phyloP scores from a whole-genome alignment of 805 yeast genomes.

The Debaryomyces prosopidis region DNA sequence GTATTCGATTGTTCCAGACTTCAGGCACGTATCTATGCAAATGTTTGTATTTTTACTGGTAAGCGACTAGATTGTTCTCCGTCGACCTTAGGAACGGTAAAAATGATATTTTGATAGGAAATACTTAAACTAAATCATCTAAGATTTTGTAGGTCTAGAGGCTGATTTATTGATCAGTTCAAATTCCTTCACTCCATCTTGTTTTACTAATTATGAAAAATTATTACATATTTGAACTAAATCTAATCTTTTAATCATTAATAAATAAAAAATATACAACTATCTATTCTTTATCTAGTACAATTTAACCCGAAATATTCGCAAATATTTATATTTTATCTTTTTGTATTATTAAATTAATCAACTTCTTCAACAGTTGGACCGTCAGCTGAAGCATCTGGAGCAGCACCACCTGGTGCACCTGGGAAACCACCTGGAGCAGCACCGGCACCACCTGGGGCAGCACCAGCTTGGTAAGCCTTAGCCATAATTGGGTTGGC shows the following conservation, averaged over 20 bases:
- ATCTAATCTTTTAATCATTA: constrained; percentile 1
- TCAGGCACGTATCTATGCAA: no score
- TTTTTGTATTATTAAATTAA: constrained; percentile 18
- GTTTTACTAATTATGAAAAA: no score
- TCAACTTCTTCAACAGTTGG: constrained; percentile 58
- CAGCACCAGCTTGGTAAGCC: constrained; percentile 89
- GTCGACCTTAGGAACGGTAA: no score
- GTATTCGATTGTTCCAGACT: no score
- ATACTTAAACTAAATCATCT: no score
- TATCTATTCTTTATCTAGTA: constrained; percentile 6
- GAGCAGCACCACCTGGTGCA: constrained; percentile 53
- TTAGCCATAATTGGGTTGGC: constrained; percentile 97
- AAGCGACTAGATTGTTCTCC: no score
- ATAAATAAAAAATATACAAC: constrained; percentile 4
- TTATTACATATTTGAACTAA: not conserved
- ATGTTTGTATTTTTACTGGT: no score
- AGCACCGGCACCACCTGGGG: constrained; percentile 61
- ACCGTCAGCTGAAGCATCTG: constrained; percentile 40
- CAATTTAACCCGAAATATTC: constrained; percentile 2
- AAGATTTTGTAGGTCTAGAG: no score
- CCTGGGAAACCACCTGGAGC: constrained; percentile 60
- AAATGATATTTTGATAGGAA: no score
- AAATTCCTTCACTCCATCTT: no score
- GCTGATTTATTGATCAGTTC: no score
- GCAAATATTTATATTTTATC: not conserved